Evolutionary conservation across 768 basidiomycete species (phyloP), one percentile per base, ranked within the genome.

Genomic region (Rhodotorula babjevae): DNA sequence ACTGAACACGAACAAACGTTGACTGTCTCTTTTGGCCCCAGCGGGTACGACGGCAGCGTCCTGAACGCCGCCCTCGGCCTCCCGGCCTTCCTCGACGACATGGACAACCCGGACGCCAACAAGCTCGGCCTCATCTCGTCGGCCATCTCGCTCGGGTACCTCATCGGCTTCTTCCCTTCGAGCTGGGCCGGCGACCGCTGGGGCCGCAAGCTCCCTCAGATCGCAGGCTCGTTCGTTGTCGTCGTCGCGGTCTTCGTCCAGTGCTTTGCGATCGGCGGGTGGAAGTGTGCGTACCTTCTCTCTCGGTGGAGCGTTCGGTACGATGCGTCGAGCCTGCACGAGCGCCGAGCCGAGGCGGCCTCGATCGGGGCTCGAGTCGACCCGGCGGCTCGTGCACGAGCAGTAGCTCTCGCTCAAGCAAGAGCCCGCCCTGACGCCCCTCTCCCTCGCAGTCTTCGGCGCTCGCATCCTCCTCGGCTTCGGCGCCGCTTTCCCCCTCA

Each of bases 11-110:
- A 15, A 0, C n/a, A 5, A 0, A 19, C 16, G 2, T 46, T n/a
- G 29, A n/a, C 19, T 31, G 16, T 9, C n/a, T 10, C 19, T 21
- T 18, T 61, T 8, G 6, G 9, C n/a, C 3, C 12, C 49, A 59
- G 61, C n/a, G 61, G 68, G 16, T 68, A 25, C 36, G 68, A 68
- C 31, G 68, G 68, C 1, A 40, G 31, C 29, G n/a, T 68, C 16
- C 57, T 68, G 27, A 36, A 36, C 36, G 66, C 59, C 3, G 50
- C 60, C 27, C 49, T 67, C n/a, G 40, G 50, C n/a, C 9, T 60
- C 27, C 27, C 2, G 1, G 7, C 36, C 5, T 60, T 50, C 49
- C 29, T 67, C 18, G 11, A 15, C 5, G 66, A 67, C 60, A 42
- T 61, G 58, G 50, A 46, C 40, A 25, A 63, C 36, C 68, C 68